A percentile compares a stretch with the other conserved stretches of the same genome.
phyloP scores from a whole-genome alignment of 495 filamentous ascomycete genomes.

The Xylaria venustula region DNA sequence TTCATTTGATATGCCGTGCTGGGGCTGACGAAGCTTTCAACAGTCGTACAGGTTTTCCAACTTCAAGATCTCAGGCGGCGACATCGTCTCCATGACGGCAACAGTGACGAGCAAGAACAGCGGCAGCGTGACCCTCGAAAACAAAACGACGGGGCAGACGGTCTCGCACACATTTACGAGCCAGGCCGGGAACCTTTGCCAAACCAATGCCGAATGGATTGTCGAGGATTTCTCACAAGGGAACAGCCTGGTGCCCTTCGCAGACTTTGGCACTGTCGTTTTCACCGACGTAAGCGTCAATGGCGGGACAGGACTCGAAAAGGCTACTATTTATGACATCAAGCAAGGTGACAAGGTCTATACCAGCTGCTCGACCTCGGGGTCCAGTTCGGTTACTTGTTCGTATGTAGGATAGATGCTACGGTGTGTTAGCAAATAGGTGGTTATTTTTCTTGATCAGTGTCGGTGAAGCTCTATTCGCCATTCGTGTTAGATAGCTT shows the following conservation, averaged over 20 bases:
- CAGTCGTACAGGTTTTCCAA: constrained; percentile 53
- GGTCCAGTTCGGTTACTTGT: constrained; percentile 36
- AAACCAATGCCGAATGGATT: constrained; percentile 63
- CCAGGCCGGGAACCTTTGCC: constrained; percentile 34
- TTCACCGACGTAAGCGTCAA: constrained; percentile 46
- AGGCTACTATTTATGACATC: constrained; percentile 52
- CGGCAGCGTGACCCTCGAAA: constrained; percentile 57
- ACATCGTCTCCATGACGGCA: constrained; percentile 55
- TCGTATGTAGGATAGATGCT: constrained; percentile 21
- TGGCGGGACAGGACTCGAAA: constrained; percentile 35
- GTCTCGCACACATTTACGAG: constrained; percentile 51
- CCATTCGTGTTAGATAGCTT: too few relatives aligned
- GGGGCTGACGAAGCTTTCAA: constrained; percentile 12
- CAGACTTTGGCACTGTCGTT: constrained; percentile 50
- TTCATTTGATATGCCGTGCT: background rate
- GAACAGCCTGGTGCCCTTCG: constrained; percentile 49
- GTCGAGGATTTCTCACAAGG: constrained; percentile 61
- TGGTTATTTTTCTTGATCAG: too few relatives aligned
- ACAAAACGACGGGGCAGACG: constrained; percentile 52
- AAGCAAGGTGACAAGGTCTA: constrained; percentile 49
- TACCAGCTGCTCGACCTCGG: constrained; percentile 43
- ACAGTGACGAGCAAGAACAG: constrained; percentile 43
- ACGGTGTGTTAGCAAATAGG: too few relatives aligned
- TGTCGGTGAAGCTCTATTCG: too few relatives aligned
- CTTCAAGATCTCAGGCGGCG: constrained; percentile 52